These are phyloP conservation scores for Loxodes magnus DNA, from an alignment of 73 alveolate species.

Conservation along the genomic window DNA sequence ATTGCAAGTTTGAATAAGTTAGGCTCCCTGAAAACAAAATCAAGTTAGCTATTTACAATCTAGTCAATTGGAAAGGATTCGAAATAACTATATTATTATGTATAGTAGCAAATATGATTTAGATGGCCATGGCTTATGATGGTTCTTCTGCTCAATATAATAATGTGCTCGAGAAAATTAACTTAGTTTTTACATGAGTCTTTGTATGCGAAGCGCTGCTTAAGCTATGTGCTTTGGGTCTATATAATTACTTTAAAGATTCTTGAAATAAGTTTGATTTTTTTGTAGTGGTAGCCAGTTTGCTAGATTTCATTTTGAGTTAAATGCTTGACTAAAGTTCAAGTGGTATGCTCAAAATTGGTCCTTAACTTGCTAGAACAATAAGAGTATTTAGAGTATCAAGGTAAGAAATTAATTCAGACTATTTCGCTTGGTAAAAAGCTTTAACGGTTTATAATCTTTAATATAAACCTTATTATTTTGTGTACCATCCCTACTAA, in stretches of 20 bases:
- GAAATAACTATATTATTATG: slow-evolving; percentile 52
- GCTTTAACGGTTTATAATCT: slow-evolving; percentile 61
- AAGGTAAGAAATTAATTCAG: too few species aligned
- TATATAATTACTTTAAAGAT: slow-evolving; percentile 55
- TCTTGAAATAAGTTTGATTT: slow-evolving; percentile 90
- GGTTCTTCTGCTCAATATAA: slow-evolving; percentile 28
- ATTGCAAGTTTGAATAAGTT: background rate
- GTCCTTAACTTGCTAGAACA: slow-evolving; percentile 82
- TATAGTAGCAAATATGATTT: slow-evolving; percentile 51
- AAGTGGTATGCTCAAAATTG: slow-evolving; percentile 41
- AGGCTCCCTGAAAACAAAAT: slow-evolving; percentile 30
- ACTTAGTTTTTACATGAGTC: slow-evolving; percentile 58
- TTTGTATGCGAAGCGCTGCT: slow-evolving; percentile 68
- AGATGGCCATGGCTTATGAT: slow-evolving; percentile 74
- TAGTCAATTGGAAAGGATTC: slow-evolving; percentile 43
- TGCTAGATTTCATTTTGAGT: slow-evolving; percentile 64
- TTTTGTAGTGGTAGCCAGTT: slow-evolving; percentile 77
- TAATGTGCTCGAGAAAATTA: slow-evolving; percentile 30
- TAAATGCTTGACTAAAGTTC: slow-evolving; percentile 46
- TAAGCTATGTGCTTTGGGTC: slow-evolving; percentile 76
- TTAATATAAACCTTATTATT: slow-evolving; percentile 58
- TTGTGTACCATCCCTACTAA: slow-evolving; percentile 79
- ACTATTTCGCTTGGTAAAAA: slow-evolving; percentile 67
- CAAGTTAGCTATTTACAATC: slow-evolving; percentile 59
- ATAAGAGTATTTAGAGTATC: slow-evolving; percentile 86